Percentiles rank a stretch among this genome's conserved stretches.
These are phyloP conservation scores for Cercophora scortea DNA, from an alignment of 495 filamentous ascomycete species.

Conservation along the genomic window DNA sequence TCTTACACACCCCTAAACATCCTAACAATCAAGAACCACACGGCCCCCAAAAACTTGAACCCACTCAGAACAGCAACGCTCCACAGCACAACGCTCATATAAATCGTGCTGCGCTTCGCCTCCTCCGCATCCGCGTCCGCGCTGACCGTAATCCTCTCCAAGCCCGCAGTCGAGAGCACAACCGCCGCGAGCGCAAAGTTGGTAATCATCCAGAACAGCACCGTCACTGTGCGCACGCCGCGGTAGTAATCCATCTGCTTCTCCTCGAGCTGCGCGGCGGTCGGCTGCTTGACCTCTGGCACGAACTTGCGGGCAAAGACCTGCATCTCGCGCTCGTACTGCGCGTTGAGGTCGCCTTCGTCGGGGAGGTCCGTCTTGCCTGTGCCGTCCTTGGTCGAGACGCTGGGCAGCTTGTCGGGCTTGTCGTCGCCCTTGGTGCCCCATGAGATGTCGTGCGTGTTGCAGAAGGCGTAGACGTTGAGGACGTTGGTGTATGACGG, in stretches of 20 bases:
- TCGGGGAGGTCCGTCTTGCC: constrained; percentile 93
- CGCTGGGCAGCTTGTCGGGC: constrained; percentile 76
- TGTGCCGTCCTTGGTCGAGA: constrained; percentile 83
- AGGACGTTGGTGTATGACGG: constrained; percentile 99
- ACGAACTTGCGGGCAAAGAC: constrained; percentile 64
- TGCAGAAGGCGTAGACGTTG: constrained; percentile 98
- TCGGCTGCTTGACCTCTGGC: constrained; percentile 53
- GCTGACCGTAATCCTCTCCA: constrained; percentile 52
- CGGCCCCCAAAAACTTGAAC: constrained; percentile 84
- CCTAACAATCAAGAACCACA: constrained; percentile 92
- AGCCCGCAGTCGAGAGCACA: constrained; percentile 77
- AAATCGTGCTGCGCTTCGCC: constrained; percentile 56
- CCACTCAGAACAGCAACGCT: constrained; percentile 77
- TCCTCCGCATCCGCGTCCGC: constrained; percentile 31
- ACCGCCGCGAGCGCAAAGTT: constrained; percentile 86
- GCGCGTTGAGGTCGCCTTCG: constrained; percentile 70
- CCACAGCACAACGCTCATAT: constrained; percentile 88
- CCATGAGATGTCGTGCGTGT: constrained; percentile 99
- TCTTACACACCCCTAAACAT: constrained; percentile 64
- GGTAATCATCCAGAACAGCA: constrained; percentile 92
- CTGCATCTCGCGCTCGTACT: constrained; percentile 79
- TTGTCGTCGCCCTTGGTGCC: constrained; percentile 99
- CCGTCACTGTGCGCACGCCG: constrained; percentile 84
- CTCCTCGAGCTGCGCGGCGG: constrained; percentile 54
- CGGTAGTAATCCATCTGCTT: constrained; percentile 98